A percentile compares a stretch with the other conserved stretches of the same genome.
These are phyloP conservation scores for Aaosphaeria arxii DNA, from an alignment of 2,329 filamentous ascomycete species.

Conservation along the genomic window DNA sequence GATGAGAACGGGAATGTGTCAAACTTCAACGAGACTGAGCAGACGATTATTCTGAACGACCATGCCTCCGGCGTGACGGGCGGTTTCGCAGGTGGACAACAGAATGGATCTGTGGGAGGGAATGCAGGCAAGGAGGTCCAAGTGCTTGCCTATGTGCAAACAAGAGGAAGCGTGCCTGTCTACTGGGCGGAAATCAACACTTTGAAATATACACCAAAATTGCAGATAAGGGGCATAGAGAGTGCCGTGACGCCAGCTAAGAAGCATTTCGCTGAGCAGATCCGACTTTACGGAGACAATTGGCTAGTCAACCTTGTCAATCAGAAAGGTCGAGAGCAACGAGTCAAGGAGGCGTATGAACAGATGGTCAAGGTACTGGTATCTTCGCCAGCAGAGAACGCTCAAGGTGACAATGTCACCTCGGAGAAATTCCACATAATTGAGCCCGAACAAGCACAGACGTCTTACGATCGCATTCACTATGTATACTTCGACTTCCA, in stretches of 20 bases:
- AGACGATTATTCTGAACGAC: slow-evolving; percentile 87
- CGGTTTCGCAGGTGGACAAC: slow-evolving; percentile 77
- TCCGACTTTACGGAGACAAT: slow-evolving; percentile 90
- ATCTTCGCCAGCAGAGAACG: slow-evolving; percentile 63
- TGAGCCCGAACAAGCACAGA: slow-evolving; percentile 58
- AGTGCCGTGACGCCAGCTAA: slow-evolving; percentile 73
- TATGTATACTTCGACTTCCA: slow-evolving; percentile 99
- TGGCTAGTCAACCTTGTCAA: slow-evolving; percentile 98
- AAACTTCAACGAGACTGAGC: slow-evolving; percentile 98
- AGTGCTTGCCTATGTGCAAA: slow-evolving; percentile 92
- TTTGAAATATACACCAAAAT: slow-evolving; percentile 83
- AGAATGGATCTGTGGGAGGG: slow-evolving; percentile 61
- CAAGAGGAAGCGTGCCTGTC: slow-evolving; percentile 89
- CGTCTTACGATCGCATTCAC: slow-evolving; percentile 79
- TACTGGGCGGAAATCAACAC: slow-evolving; percentile 97
- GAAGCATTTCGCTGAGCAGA: slow-evolving; percentile 91
- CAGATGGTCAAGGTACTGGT: slow-evolving; percentile 77
- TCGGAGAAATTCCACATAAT: slow-evolving; percentile 80
- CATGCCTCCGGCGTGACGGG: slow-evolving; percentile 66
- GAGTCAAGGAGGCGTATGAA: slow-evolving; percentile 91
- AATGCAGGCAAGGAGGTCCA: slow-evolving; percentile 72
- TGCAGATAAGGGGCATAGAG: slow-evolving; percentile 84
- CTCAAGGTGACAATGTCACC: slow-evolving; percentile 63
- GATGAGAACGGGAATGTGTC: slow-evolving; percentile 94
- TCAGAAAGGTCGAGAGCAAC: slow-evolving; percentile 85